These are phyloP conservation scores for Ogataea nakhonphanomensis DNA, from an alignment of 805 yeast species.

Conservation along the genomic window DNA sequence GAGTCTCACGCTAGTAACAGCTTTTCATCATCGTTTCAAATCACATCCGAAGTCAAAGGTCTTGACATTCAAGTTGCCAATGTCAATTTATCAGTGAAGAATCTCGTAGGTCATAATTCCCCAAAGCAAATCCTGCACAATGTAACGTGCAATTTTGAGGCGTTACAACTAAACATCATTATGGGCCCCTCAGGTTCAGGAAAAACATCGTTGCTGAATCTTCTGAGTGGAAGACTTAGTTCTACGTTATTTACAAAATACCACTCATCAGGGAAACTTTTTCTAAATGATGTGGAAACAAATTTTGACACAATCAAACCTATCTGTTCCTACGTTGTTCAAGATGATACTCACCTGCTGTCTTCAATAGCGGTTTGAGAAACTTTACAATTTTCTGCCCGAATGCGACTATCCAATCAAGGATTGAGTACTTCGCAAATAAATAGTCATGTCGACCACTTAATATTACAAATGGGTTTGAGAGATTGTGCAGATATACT, in stretches of 20 bases:
- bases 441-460: slow-evolving; percentile 43
- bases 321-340: slow-evolving; percentile 74
- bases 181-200: slow-evolving; percentile 86
- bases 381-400: slow-evolving; percentile 70
- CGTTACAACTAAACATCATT: slow-evolving; percentile 62
- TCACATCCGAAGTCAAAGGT: neutral
- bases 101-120: slow-evolving; percentile 15
- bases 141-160: slow-evolving; percentile 48
- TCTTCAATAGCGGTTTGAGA: slow-evolving; percentile 75
- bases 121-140: slow-evolving; percentile 39
- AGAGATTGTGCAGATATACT: slow-evolving; percentile 73
- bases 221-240: slow-evolving; percentile 56
- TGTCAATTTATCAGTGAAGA: slow-evolving; percentile 24
- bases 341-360: slow-evolving; percentile 70
- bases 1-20: neutral
- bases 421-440: slow-evolving; percentile 40
- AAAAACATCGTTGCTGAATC: slow-evolving; percentile 63
- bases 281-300: slow-evolving; percentile 37
- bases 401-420: slow-evolving; percentile 52
- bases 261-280: slow-evolving; percentile 39
- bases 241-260: slow-evolving; percentile 30
- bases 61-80: slow-evolving; percentile 21
- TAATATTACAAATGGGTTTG: slow-evolving; percentile 68
- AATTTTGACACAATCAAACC: slow-evolving; percentile 34
- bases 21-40: no score